Conservation (phyloP, 345 rosid genomes). For the Toxicodendron radicans region DNA sequence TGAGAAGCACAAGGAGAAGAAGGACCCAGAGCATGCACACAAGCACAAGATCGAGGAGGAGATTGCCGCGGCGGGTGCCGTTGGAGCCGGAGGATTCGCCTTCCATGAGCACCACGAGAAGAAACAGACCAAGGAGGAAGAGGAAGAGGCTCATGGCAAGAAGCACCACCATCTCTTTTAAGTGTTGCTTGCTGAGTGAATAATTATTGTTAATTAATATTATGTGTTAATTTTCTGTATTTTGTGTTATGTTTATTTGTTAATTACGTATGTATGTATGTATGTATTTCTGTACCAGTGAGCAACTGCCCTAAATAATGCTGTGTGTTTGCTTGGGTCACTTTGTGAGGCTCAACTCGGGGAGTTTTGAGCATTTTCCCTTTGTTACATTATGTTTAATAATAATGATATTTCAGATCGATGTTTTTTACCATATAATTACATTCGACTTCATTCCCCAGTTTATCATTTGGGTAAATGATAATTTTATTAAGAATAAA, state of each 20-base stretch:
- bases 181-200: neutral
- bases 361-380: too few species aligned
- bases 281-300: too few species aligned
- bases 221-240: neutral
- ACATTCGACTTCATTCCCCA: too few species aligned
- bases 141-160: constrained; percentile 47
- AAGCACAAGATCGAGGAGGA: constrained; percentile 63
- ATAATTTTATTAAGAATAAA: too few species aligned
- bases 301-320: neutral
- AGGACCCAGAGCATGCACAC: constrained; percentile 64
- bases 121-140: constrained; percentile 45
- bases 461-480: too few species aligned
- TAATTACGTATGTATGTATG: neutral
- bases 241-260: neutral
- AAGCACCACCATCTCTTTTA: constrained; percentile 49
- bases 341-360: too few species aligned
- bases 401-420: too few species aligned
- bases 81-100: constrained; percentile 46
- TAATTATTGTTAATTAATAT: too few species aligned
- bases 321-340: neutral
- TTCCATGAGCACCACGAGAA: constrained; percentile 67
- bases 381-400: too few species aligned
- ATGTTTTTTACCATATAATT: too few species aligned
- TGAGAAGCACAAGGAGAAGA: constrained; percentile 49
- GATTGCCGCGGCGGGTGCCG: constrained; percentile 46